These are phyloP conservation scores for Pyracantha coccinea DNA, from an alignment of 331 rosid genomes.

Conservation along the genomic window DNA sequence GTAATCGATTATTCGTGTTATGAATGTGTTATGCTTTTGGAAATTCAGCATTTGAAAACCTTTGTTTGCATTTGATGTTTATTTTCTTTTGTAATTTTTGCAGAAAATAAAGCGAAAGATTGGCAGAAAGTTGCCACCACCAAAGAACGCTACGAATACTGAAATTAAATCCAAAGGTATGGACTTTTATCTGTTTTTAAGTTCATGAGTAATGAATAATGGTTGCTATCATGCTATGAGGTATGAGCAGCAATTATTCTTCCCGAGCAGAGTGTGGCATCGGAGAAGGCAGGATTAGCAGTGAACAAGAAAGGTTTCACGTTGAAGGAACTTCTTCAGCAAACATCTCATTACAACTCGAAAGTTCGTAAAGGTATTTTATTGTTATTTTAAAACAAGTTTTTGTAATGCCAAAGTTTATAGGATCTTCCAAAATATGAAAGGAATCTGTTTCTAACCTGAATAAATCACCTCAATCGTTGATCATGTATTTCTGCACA, in stretches of 20 bases:
- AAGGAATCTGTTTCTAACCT: not conserved
- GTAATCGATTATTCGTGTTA: conserved; percentile 13
- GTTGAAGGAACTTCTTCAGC: conserved; percentile 89
- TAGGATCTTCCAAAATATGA: not conserved
- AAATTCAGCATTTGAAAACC: not conserved
- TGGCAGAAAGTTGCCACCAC: conserved; percentile 82
- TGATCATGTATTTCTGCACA: not conserved
- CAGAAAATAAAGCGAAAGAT: conserved; percentile 84
- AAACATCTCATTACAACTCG: conserved; percentile 69
- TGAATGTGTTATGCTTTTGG: not conserved
- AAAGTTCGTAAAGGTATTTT: conserved; percentile 92
- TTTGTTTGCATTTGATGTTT: not conserved
- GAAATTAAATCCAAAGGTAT: conserved; percentile 85
- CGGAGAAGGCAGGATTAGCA: conserved; percentile 75
- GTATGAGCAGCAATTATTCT: conserved; percentile 70
- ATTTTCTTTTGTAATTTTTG: not conserved
- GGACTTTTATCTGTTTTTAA: not conserved
- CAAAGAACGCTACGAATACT: conserved; percentile 71
- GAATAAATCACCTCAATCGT: not conserved
- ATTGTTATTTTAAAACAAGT: not conserved
- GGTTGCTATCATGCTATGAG: no score
- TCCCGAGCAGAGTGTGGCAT: conserved; percentile 89
- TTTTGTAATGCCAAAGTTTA: no score
- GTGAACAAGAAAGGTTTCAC: conserved; percentile 90
- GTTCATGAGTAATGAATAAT: not conserved